These are phyloP conservation scores for Croton laevigatus DNA, from an alignment of 441 rosid genomes.

Conservation along the genomic window DNA sequence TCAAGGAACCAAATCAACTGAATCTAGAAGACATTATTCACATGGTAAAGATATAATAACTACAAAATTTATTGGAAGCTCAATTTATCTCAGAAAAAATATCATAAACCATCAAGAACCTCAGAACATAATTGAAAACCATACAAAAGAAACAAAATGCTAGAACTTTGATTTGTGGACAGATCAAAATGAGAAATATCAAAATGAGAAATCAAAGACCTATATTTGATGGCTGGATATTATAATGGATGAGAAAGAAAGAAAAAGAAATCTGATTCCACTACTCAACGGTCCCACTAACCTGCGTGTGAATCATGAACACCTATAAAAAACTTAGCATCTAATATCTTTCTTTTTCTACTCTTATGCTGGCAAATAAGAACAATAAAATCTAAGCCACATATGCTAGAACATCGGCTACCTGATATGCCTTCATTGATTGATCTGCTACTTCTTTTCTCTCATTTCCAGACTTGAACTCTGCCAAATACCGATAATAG, in stretches of 20 bases:
- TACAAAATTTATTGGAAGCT: slow-evolving; percentile 1
- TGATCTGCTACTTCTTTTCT: slow-evolving; percentile 36
- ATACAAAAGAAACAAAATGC: background rate
- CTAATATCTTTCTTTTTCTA: background rate
- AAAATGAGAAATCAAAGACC: slow-evolving; percentile 2
- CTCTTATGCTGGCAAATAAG: background rate
- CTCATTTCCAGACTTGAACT: slow-evolving; percentile 36
- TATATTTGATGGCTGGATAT: background rate
- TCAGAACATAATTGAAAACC: background rate
- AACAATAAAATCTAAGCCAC: background rate
- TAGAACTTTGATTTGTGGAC: background rate
- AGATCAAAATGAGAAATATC: background rate
- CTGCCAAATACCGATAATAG: slow-evolving; percentile 46
- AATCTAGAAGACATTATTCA: background rate
- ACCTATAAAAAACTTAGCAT: slow-evolving; percentile 3
- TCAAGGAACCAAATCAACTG: background rate
- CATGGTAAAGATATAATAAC: background rate
- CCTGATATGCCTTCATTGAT: slow-evolving; percentile 46
- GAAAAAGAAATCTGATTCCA: background rate
- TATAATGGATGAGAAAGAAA: background rate
- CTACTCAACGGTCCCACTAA: too few species aligned
- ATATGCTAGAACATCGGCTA: background rate
- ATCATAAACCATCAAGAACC: background rate
- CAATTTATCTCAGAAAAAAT: background rate
- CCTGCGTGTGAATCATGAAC: background rate